These are phyloP conservation scores for Microbotryum intermedium DNA, from an alignment of 1,284 basidiomycete genomes.

Conservation along the genomic window DNA sequence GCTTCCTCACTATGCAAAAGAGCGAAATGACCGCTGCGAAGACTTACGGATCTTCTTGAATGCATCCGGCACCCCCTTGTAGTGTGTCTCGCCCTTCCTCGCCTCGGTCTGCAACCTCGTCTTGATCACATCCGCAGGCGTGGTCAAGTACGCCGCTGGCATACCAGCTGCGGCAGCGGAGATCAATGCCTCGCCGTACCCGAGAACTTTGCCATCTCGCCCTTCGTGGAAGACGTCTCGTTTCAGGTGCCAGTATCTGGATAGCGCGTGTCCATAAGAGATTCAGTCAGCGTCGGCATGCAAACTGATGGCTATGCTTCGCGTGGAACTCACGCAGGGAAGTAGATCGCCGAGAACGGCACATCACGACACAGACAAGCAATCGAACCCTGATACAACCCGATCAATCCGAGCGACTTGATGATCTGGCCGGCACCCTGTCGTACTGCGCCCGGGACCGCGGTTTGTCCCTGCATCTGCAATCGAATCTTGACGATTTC, in stretches of 20 bases:
- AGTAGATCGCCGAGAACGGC: conserved; percentile 60
- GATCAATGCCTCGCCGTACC: conserved; percentile 79
- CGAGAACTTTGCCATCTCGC: conserved; percentile 85
- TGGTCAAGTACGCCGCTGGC: conserved; percentile 58
- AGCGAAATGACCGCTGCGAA: not conserved
- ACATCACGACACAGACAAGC: conserved; percentile 83
- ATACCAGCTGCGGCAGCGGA: conserved; percentile 76
- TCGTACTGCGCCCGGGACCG: conserved; percentile 61
- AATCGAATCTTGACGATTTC: conserved; percentile 88
- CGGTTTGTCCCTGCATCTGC: conserved; percentile 91
- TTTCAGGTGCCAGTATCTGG: conserved; percentile 48
- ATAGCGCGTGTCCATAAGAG: not conserved
- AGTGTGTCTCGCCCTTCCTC: conserved; percentile 80
- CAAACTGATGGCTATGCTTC: not conserved
- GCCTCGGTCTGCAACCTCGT: conserved; percentile 97
- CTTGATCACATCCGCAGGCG: conserved; percentile 81
- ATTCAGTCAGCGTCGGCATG: not conserved
- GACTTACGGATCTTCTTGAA: conserved; percentile 75
- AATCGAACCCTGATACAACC: conserved; percentile 81
- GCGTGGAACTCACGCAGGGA: conserved; percentile 43
- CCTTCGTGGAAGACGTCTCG: conserved; percentile 92
- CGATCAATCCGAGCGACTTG: conserved; percentile 80
- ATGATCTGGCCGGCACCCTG: conserved; percentile 88
- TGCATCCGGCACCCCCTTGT: conserved; percentile 84
- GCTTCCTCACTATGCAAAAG: not conserved